Evolutionary conservation across 306 rosid genomes (phyloP).

Genomic region (Dalbergia cochinchinensis): DNA sequence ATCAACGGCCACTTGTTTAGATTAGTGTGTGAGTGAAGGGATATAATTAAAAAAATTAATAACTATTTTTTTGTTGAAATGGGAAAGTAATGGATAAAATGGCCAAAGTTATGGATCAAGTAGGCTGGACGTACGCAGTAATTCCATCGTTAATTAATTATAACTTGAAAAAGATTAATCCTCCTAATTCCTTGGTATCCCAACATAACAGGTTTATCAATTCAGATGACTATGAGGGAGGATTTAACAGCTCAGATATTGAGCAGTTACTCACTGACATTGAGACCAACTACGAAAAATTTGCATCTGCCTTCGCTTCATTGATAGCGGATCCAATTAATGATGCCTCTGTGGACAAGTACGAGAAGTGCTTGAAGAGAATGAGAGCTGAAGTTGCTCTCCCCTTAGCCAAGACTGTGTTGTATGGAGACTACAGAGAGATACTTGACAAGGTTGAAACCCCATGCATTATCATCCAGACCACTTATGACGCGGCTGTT

Average conservation of each 20-base stretch:
- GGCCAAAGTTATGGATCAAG: no score
- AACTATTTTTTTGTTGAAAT: no score
- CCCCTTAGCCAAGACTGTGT: constrained; percentile 60
- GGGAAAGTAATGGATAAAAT: no score
- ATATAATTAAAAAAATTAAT: no score
- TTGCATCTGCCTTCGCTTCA: constrained; percentile 61
- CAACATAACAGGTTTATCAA: constrained; percentile 57
- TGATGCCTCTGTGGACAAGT: constrained; percentile 51
- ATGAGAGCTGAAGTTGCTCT: constrained; percentile 65
- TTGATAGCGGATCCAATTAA: constrained; percentile 55
- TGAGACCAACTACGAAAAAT: constrained; percentile 56
- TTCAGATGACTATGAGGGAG: constrained; percentile 72
- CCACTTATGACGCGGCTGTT: constrained; percentile 54
- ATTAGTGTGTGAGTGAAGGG: no score
- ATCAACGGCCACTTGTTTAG: no score
- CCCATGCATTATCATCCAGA: constrained; percentile 70
- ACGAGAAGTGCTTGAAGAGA: constrained; percentile 49
- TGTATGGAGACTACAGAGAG: constrained; percentile 67
- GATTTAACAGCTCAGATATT: constrained; percentile 56
- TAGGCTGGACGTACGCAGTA: no score
- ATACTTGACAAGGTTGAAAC: constrained; percentile 35
- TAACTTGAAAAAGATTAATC: not conserved
- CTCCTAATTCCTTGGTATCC: not conserved
- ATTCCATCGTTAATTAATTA: no score
- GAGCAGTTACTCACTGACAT: constrained; percentile 55